Conservation (phyloP, 495 filamentous ascomycete genomes). For the Evansstolkia leycettana region DNA sequence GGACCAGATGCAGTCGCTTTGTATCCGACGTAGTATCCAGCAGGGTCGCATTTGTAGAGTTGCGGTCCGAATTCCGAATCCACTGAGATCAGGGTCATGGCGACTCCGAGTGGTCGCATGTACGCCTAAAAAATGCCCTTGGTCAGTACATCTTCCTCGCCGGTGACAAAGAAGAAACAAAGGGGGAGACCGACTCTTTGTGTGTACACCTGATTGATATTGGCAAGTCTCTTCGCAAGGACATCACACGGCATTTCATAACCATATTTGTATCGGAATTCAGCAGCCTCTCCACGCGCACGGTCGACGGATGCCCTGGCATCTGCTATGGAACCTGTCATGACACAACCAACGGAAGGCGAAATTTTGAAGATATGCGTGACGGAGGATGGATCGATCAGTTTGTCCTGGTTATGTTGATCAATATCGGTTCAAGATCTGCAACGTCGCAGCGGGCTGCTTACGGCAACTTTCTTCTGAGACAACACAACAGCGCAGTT, state of each 20-base stretch:
- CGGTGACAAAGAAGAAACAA: background rate
- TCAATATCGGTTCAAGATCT: constrained; percentile 5
- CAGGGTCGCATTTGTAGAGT: constrained; percentile 96
- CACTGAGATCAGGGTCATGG: constrained; percentile 84
- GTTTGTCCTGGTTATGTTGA: constrained; percentile 61
- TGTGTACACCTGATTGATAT: constrained; percentile 98
- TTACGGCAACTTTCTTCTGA: constrained; percentile 98
- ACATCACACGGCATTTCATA: constrained; percentile 99
- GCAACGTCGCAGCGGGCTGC: constrained; percentile 20
- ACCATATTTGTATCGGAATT: constrained; percentile 96
- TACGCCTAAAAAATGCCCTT: constrained; percentile 53
- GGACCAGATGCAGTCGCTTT: constrained; percentile 95
- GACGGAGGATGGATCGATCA: constrained; percentile 94
- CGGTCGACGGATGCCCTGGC: constrained; percentile 83
- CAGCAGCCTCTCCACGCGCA: constrained; percentile 88
- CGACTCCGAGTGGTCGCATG: constrained; percentile 94
- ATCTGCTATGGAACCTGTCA: constrained; percentile 98
- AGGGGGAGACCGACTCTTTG: constrained; percentile 70
- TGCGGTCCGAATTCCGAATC: constrained; percentile 91
- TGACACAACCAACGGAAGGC: constrained; percentile 91
- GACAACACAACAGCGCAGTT: constrained; percentile 93
- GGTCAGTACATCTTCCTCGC: constrained; percentile 1
- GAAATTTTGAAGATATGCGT: constrained; percentile 96
- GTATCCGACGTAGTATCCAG: constrained; percentile 95
- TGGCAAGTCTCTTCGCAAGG: constrained; percentile 88